Conservation (phyloP, 257 asterid genomes). For the Solanum chilense region DNA sequence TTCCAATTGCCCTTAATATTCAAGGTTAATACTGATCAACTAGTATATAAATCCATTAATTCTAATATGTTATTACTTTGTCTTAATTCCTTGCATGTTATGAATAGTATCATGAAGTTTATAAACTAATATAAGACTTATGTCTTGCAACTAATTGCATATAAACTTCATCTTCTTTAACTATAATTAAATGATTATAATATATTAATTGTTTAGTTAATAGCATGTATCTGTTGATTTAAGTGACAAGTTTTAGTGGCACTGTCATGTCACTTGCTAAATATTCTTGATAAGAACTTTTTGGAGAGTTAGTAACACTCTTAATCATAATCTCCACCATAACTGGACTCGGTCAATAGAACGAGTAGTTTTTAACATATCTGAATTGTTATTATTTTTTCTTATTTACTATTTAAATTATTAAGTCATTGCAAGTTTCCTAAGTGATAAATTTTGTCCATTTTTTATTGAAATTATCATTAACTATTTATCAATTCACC, state of each 20-base stretch:
- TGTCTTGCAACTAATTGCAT: neutral
- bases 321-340: neutral
- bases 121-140: neutral
- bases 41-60: neutral
- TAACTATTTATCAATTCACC: no score
- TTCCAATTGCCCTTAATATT: neutral
- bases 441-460: no score
- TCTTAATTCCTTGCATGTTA: no score
- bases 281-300: neutral
- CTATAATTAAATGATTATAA: neutral
- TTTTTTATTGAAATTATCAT: no score
- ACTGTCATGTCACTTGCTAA: neutral
- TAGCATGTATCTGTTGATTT: neutral
- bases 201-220: neutral
- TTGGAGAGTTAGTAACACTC: neutral
- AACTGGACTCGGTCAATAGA: neutral
- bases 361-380: no score
- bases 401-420: neutral
- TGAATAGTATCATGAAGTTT: neutral
- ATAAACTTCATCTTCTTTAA: neutral
- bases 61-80: neutral
- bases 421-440: neutral
- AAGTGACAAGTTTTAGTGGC: neutral
- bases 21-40: neutral
- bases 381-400: no score